Percentiles rank a stretch among this genome's conserved stretches.
phyloP scores from a whole-genome alignment of 441 rosid genomes.

The Hura crepitans region DNA sequence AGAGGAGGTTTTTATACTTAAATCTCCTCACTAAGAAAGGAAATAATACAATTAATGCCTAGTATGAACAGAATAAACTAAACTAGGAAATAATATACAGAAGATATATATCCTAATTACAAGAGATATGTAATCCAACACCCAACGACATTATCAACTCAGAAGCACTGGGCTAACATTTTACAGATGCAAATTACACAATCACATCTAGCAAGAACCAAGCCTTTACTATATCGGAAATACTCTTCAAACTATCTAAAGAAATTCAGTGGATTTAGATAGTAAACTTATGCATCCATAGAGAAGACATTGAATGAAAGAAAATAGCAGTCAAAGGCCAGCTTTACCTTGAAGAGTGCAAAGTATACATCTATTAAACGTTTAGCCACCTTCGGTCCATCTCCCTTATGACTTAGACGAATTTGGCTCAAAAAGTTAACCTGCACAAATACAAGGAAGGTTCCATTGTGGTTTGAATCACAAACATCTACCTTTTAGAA shows the following conservation, averaged over 20 bases:
- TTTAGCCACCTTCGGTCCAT: slow-evolving; percentile 87
- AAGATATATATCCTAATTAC: too few species aligned
- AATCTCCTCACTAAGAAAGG: too few species aligned
- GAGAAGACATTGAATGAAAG: neutral
- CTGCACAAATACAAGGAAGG: slow-evolving; percentile 37
- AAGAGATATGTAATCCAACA: too few species aligned
- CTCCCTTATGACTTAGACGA: slow-evolving; percentile 70
- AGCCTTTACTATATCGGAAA: neutral
- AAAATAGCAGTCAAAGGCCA: slow-evolving; percentile 4
- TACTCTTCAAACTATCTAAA: neutral
- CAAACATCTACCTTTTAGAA: neutral
- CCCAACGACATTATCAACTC: slow-evolving; percentile 1
- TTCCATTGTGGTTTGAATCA: neutral
- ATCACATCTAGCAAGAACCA: neutral
- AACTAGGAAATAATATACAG: too few species aligned
- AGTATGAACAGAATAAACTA: too few species aligned
- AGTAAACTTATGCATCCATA: neutral
- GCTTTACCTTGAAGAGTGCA: slow-evolving; percentile 81
- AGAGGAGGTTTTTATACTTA: too few species aligned
- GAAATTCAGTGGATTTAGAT: neutral
- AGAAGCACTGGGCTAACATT: neutral
- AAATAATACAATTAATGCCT: too few species aligned
- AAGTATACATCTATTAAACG: slow-evolving; percentile 88
- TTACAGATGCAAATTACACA: neutral
- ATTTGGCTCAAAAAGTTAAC: slow-evolving; percentile 91